These are phyloP conservation scores for Inonotus obliquus DNA, from an alignment of 1,284 basidiomycete species.

Conservation along the genomic window DNA sequence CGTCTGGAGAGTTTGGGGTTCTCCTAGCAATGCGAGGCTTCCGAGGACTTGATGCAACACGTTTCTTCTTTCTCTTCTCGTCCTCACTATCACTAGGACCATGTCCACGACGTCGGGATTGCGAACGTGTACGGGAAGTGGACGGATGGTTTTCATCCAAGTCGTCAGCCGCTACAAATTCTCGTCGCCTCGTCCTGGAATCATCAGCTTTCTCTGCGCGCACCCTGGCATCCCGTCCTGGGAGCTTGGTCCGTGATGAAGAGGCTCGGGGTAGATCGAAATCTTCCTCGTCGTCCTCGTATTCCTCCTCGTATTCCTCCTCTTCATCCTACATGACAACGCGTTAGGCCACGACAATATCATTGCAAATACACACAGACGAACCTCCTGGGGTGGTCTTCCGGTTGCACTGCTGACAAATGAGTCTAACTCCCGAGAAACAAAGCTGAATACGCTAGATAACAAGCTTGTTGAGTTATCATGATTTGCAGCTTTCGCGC, in stretches of 20 bases:
- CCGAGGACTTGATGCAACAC: background rate
- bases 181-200: constrained; percentile 17
- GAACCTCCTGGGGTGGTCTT: constrained; percentile 28
- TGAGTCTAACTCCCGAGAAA: constrained; percentile 65
- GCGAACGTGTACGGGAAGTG: constrained; percentile 13
- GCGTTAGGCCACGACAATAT: constrained; percentile 7
- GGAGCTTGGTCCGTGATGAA: constrained; percentile 23
- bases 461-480: constrained; percentile 36
- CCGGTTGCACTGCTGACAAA: constrained; percentile 66
- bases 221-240: constrained; percentile 16
- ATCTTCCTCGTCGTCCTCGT: constrained; percentile 9
- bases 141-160: background rate
- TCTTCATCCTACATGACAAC: constrained; percentile 14
- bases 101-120: background rate
- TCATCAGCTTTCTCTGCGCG: constrained; percentile 11
- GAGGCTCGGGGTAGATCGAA: constrained; percentile 23
- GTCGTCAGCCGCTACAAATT: background rate
- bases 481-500: background rate
- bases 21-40: background rate
- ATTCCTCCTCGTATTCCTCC: constrained; percentile 9
- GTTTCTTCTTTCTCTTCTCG: background rate
- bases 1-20: background rate
- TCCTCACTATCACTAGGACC: background rate
- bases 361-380: constrained; percentile 11
- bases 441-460: constrained; percentile 60